Evolutionary conservation across 768 basidiomycete species (phyloP), one percentile per base, ranked within the genome.

Genomic region (Hygrophoropsis aurantiaca): DNA sequence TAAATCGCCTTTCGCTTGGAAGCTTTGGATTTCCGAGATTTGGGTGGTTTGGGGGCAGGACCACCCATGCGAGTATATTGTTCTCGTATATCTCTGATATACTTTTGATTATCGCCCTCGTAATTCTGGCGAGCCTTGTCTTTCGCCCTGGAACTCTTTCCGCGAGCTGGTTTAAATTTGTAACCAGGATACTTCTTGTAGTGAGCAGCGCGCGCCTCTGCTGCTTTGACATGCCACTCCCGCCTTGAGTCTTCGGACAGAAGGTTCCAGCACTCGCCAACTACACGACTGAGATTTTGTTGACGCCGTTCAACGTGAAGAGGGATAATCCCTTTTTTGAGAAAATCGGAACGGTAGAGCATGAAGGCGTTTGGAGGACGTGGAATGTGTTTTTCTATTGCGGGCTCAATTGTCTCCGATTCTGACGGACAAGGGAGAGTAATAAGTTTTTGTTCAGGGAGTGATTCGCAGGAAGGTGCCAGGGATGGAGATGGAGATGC

Each of bases 311-410:
- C 77, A 30, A 75, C 65, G 19, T 71, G 63, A 13, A 66, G 58
- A 3, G 75, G 73, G 36, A 79, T 69, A 10, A 66, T 49, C 16
- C 65, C 66, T 2, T 62, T 67, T 52, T 74, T 72, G 10, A 81
- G 66, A 20, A 79, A 69, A 50, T 78, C 70, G 19, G 76, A 77
- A 35, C 81, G 71, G 62, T 74, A 82, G 40, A 82, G 64, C 53
- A 82, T 77, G 61, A 82, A 82, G 11, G 81, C 78, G 56, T 82
- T 81, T 11, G 77, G 60, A 0, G 81, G 75, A 6, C 80, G 71
- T 25, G 74, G 73, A 16, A 75, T 70, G 38, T 71, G 71, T 34
- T 60, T 54, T 18, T 19, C 52, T 40, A n/a, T 47, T 35, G 13
- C 37, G 37, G 4, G 35, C 21, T 20, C 37, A 27, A 4, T 2